Base-by-base conservation (phyloP, 129 eudicot species). In the Lonicera japonica region DNA sequence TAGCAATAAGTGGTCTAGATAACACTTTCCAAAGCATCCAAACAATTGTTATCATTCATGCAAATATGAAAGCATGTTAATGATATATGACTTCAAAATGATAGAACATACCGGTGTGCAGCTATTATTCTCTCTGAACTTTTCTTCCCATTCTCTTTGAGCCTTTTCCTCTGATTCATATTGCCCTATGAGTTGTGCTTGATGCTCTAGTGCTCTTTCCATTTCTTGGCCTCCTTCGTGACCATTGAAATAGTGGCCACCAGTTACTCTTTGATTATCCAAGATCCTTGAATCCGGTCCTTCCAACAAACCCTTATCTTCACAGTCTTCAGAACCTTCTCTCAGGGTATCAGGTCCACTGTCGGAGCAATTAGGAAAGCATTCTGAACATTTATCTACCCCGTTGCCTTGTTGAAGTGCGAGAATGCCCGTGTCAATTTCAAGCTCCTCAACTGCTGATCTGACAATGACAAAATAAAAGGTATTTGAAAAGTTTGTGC, bases 131-230 rank as follows among this genome's bases (percentile, higher is more conserved):
- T 87, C 96, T 72, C 76, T 74, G 66, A 67, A 80, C 63, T 82
- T 92, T 79, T 91, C 97, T 68, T 92, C 98, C 98, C 98, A 91
- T 56, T 91, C 96, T 78, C 82, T 78, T 61, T 91, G 96, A 34
- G 90, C 91, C 15, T 84, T 87, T 80, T 87, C 98, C 68, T 87
- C 96, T 25, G 80, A 96, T 73, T 84, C 88, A 60, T 58, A 80
- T 45, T 46, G 83, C 8, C 87, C 80, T 24, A 87, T 84, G 60
- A 91, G 85, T 41, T 79, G 85, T 10, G 90, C 95, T 70, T 85
- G 90, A 73, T 78, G 83, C 57, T 80, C 70, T 25, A 87, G 63
- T 12, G 96, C 96, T 46, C 73, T 69, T 80, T 87, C 88, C 88
- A 87, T 80, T 25, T 79, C 84, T 73, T 61, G 68, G 61, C 75